Evolutionary conservation across 2,329 filamentous ascomycete species (phyloP).

Genomic region (Pyrenochaeta sp.): DNA sequence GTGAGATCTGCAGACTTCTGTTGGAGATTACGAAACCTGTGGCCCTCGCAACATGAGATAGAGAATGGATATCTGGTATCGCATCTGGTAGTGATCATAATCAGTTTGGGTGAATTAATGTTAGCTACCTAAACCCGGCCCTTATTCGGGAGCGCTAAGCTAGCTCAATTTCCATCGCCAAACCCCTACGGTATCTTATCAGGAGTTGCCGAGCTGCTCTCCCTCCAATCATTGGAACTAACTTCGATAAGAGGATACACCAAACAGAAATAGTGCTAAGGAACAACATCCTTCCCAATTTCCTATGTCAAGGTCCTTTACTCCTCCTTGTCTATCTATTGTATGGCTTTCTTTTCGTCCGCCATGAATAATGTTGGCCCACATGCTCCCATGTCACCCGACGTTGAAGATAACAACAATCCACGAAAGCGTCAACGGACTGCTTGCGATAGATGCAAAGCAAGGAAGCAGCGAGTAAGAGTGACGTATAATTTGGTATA

Average conservation of each 20-base stretch:
- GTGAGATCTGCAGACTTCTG: no score
- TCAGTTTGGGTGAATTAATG: background rate
- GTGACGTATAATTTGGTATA: background rate
- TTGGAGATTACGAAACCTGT: no score
- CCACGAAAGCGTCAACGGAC: conserved; percentile 21
- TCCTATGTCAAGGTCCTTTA: background rate
- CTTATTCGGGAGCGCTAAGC: background rate
- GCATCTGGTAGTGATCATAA: no score
- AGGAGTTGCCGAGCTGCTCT: background rate
- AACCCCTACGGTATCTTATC: background rate
- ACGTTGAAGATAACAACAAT: conserved; percentile 4
- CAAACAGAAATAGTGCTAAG: background rate
- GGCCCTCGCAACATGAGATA: no score
- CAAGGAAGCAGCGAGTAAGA: conserved; percentile 18
- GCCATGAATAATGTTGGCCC: background rate
- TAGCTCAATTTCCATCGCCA: background rate
- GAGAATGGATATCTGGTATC: no score
- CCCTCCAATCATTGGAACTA: background rate
- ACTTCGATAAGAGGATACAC: background rate
- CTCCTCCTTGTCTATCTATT: background rate
- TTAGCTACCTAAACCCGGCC: background rate
- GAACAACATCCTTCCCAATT: background rate
- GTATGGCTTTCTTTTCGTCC: background rate
- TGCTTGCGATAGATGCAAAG: conserved; percentile 18
- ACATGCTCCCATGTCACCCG: background rate